Conservation (phyloP, 2,329 filamentous ascomycete species). For the Xylariaceae sp. region DNA sequence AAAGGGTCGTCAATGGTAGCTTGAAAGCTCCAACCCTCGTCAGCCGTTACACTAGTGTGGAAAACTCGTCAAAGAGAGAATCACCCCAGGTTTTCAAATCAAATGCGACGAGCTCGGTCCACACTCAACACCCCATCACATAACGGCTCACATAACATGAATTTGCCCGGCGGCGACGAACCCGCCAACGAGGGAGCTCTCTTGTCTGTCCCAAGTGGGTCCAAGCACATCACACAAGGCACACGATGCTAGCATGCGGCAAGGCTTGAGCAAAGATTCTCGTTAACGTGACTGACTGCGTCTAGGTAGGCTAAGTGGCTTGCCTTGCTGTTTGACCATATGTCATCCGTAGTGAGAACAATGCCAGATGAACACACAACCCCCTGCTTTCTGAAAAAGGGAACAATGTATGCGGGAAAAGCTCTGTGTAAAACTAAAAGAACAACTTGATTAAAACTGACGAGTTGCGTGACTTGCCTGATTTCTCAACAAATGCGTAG, state of each 20-base stretch:
- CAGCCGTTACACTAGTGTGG: conserved; percentile 11
- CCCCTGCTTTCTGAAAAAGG: conserved; percentile 1
- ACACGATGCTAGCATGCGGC: conserved; percentile 12
- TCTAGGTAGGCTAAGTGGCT: conserved; percentile 17
- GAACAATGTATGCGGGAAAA: conserved; percentile 9
- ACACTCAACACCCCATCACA: not conserved
- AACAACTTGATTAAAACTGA: not conserved
- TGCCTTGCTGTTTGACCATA: conserved; percentile 1
- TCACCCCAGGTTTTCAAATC: not conserved
- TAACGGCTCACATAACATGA: no score
- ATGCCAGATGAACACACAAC: conserved; percentile 12
- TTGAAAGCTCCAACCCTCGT: conserved; percentile 46
- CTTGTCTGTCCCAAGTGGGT: conserved; percentile 20
- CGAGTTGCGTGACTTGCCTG: no score
- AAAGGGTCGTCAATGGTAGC: conserved; percentile 43
- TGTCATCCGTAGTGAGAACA: conserved; percentile 15
- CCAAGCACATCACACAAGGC: conserved; percentile 3
- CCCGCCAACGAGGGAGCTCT: conserved; percentile 1
- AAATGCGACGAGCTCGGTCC: conserved; percentile 6
- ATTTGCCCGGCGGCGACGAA: conserved; percentile 3
- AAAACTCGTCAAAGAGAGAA: conserved; percentile 1
- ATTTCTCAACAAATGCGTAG: no score
- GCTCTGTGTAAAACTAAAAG: conserved; percentile 1
- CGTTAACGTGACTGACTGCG: not conserved
- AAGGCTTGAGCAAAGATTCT: conserved; percentile 3